Percentiles rank a stretch among this genome's conserved stretches.
Evolutionary conservation across 2,329 filamentous ascomycete genomes (phyloP).

Genomic region (Diaporthe citriasiana): DNA sequence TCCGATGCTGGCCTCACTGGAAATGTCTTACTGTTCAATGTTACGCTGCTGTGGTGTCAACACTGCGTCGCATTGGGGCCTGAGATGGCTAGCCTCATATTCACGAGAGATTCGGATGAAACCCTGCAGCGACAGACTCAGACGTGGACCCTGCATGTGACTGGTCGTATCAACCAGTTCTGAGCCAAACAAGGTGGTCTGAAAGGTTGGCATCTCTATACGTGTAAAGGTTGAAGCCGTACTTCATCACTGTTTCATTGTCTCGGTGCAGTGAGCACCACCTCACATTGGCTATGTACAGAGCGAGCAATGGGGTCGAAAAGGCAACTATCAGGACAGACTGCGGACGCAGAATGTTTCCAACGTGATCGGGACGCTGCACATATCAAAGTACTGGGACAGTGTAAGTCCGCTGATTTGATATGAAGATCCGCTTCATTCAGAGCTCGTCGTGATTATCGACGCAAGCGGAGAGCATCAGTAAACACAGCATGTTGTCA

Average conservation of each 20-base stretch:
- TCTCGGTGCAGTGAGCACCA: not conserved
- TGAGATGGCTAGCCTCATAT: not conserved
- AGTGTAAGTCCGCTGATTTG: too few species aligned
- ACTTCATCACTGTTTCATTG: not conserved
- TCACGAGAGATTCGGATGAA: constrained; percentile 5
- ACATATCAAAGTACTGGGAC: too few species aligned
- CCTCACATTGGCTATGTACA: not conserved
- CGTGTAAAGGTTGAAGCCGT: not conserved
- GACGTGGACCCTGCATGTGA: not conserved
- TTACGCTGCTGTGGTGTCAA: not conserved
- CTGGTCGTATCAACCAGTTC: not conserved
- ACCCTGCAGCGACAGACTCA: constrained; percentile 3
- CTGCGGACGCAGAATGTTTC: not conserved
- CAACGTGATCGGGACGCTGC: not conserved
- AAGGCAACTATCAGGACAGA: not conserved
- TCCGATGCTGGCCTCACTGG: not conserved
- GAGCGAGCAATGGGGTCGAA: not conserved
- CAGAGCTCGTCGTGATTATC: too few species aligned
- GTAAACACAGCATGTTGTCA: not conserved
- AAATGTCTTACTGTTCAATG: not conserved
- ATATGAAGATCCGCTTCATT: too few species aligned
- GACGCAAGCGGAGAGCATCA: too few species aligned
- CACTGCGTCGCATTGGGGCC: not conserved
- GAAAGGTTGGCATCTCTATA: not conserved
- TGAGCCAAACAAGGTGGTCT: not conserved